These are phyloP conservation scores for Lactarius trivialis DNA, from an alignment of 768 basidiomycete species.

Conservation along the genomic window DNA sequence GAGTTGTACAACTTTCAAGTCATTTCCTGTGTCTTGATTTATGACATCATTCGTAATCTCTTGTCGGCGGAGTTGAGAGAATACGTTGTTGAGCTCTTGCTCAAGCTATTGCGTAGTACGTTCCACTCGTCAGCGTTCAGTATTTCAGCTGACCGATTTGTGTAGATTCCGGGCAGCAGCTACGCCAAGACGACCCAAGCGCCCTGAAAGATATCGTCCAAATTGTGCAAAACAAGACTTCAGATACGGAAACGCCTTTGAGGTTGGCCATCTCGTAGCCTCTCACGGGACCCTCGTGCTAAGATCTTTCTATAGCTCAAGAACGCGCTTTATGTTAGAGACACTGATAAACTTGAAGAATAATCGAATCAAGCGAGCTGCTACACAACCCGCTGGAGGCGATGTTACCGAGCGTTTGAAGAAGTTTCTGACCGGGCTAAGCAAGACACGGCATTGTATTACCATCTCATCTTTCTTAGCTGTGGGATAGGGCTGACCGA, in stretches of 20 bases:
- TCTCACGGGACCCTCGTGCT: background rate
- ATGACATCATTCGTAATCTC: conserved; percentile 79
- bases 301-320: conserved; percentile 49
- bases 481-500: conserved; percentile 1
- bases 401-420: conserved; percentile 83
- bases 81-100: conserved; percentile 76
- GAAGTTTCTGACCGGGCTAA: conserved; percentile 71
- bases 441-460: conserved; percentile 71
- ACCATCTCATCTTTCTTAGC: background rate
- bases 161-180: conserved; percentile 84
- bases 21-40: conserved; percentile 80
- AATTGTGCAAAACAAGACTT: conserved; percentile 68
- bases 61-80: conserved; percentile 62
- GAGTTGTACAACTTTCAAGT: conserved; percentile 97
- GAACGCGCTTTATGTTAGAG: conserved; percentile 93
- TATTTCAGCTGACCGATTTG: background rate
- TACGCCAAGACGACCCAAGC: conserved; percentile 86
- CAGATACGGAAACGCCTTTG: conserved; percentile 41
- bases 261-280: conserved; percentile 38
- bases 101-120: conserved; percentile 80
- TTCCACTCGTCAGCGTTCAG: background rate
- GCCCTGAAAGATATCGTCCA: conserved; percentile 88
- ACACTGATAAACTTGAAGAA: conserved; percentile 89
- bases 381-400: conserved; percentile 57
- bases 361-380: conserved; percentile 69